Base-by-base conservation (phyloP, 2,329 filamentous ascomycete species). In the Ilyonectria mors-panacis region DNA sequence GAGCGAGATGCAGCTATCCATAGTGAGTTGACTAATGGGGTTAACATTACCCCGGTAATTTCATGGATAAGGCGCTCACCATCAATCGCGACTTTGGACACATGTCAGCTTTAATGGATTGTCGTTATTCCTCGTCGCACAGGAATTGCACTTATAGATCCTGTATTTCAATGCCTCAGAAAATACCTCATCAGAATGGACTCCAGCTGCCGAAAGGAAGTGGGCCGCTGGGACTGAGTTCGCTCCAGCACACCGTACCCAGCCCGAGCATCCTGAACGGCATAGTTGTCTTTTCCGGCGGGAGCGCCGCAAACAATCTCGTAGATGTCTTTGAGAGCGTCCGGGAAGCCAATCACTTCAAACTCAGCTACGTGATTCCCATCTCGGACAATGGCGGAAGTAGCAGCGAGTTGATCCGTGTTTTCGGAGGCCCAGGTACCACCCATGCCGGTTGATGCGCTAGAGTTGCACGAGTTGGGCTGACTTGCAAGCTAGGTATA, bases 341-440 rank as follows among this genome's bases (percentile, higher is more conserved):
- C 37, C 85, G 88, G 13, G 81, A 90, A 69, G 91, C 87, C 73
- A 93, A 92, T 68, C 82, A 87, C 45, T 92, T 92, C 76, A 84
- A 87, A 3, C 82, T 97, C 47, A 94, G 89, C 81, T 97, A 97
- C 80, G 90, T 98, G 66, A 97, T 98, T 59, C 95, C 95, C 39
- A 97, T 98, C 78, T 96, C 93, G 71, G 95, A 98, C 82, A 98
- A 98, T 81, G 95, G 95, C 55, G 95, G 95, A 44, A 97, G 93
- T 74, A 97, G 94, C 2, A 97, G 94, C 50, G 95, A 98, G 83
- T 85, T 98, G 75, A 97, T 98, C 72, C 89, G 96, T 39, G 94
- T 98, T 39, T 96, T 98, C 81, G 96, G 95, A 15, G 96, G 96
- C 1, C 95, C 95, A 71, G 95, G 95, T 92, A 82, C 63, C 81